Evolutionary conservation across 1,284 basidiomycete species (phyloP).

Genomic region (Omphalotus olearius): DNA sequence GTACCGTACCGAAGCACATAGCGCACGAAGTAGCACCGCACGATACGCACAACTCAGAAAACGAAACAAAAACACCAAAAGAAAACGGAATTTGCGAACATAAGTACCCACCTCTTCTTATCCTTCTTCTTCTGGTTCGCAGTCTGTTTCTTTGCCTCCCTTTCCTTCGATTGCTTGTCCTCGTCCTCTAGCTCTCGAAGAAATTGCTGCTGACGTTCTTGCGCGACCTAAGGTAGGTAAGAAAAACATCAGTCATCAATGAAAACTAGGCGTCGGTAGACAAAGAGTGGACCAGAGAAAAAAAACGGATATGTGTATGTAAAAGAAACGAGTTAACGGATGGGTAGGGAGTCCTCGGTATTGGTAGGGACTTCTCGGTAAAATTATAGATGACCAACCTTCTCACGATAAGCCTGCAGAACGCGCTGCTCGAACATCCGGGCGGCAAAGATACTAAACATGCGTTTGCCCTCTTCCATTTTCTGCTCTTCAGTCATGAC

Average conservation of each 20-base stretch:
- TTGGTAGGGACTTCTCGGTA: too few species aligned
- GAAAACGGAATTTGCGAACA: slow-evolving; percentile 1
- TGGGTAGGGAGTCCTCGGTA: too few species aligned
- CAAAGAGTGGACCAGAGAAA: too few species aligned
- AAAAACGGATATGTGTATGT: too few species aligned
- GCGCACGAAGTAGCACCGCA: too few species aligned
- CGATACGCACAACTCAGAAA: not conserved
- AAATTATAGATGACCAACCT: not conserved
- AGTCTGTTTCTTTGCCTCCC: slow-evolving; percentile 91
- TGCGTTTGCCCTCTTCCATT: slow-evolving; percentile 97
- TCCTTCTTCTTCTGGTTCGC: slow-evolving; percentile 99
- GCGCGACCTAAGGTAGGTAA: slow-evolving; percentile 64
- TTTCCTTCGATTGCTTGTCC: slow-evolving; percentile 74
- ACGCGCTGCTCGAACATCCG: slow-evolving; percentile 99
- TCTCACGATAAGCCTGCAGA: slow-evolving; percentile 85
- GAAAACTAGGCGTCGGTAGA: not conserved
- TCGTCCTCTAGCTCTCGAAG: slow-evolving; percentile 89
- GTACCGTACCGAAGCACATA: too few species aligned
- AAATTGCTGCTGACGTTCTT: slow-evolving; percentile 84
- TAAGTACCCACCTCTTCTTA: slow-evolving; percentile 75
- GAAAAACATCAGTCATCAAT: not conserved
- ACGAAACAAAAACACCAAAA: not conserved
- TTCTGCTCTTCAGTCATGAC: slow-evolving; percentile 86
- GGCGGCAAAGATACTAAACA: slow-evolving; percentile 99
- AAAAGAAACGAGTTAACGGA: too few species aligned